Evolutionary conservation across 2,329 filamentous ascomycete species (phyloP).

Genomic region (Parascedosporium putredinis): DNA sequence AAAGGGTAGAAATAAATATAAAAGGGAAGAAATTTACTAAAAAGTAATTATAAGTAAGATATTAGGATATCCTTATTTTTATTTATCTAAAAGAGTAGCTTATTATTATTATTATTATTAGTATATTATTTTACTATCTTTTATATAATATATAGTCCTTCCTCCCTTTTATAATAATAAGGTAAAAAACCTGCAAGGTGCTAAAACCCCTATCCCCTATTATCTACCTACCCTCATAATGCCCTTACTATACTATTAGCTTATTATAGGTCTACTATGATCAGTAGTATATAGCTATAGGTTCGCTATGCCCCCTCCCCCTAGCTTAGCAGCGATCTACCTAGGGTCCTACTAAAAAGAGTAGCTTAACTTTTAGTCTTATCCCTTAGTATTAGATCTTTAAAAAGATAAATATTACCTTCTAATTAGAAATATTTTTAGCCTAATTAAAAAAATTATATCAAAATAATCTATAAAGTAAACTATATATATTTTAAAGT

Average conservation of each 20-base stretch:
- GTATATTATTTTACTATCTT: neutral
- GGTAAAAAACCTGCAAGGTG: neutral
- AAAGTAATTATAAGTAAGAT: too few species aligned
- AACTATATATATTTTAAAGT: neutral
- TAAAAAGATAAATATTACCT: neutral
- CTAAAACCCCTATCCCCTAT: too few species aligned
- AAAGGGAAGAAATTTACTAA: too few species aligned
- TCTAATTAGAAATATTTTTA: neutral
- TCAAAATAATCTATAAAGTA: neutral
- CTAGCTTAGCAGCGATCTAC: too few species aligned
- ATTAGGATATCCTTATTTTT: neutral
- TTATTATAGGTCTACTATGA: conserved; percentile 4
- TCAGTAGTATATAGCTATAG: conserved; percentile 8
- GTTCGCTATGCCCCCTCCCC: too few species aligned
- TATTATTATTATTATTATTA: too few species aligned
- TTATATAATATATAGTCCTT: neutral
- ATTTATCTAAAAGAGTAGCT: neutral
- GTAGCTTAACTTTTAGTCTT: neutral
- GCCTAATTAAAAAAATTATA: neutral
- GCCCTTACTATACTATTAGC: too few species aligned
- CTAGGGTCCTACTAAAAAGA: too few species aligned
- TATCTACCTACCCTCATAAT: too few species aligned
- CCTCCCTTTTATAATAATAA: neutral
- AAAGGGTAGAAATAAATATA: neutral
- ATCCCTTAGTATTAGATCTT: neutral